Base-by-base conservation (phyloP, 2,329 filamentous ascomycete genomes). In the Trichophyton schoenleinii region DNA sequence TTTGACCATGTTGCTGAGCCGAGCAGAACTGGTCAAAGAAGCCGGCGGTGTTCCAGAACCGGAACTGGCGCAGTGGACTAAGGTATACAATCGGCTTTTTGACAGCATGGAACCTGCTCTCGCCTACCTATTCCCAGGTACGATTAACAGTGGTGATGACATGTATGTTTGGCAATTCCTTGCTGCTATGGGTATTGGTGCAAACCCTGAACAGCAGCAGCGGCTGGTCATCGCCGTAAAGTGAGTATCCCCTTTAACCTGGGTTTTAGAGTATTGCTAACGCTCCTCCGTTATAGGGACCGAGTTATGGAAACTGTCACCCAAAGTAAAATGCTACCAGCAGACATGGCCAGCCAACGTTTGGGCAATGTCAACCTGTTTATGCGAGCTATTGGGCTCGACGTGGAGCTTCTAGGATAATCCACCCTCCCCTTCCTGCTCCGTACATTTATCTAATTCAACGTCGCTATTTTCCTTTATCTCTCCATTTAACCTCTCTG, bases 101-200 rank as follows among this genome's bases (percentile, higher is more conserved):
- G 89, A 94, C 72, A 82, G 83, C 5, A 79, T 97, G 18, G 92
- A 97, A 73, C 89, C 89, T 1, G 86, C 87, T 5, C 81, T 97
- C 55, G 87, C 87, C 11, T 83, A 87, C 68, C 86, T 96, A 65
- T 99, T 99, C 83, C 91, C 92, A 0, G 89, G 88, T 20, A 87
- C 87, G n/a, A 89, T 95, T 69, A 91, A 89, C 66, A 86, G 89
- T 6, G 88, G 89, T 58, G 91, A 96, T 67, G 94, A 99, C 70
- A 87, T 96, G 70, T 95, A 97, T 70, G 90, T 97, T 44, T 99
- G 94, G 94, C 92, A 97, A 75, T 95, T 97, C 73, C 81, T 99
- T 66, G 94, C 94, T 7, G 91, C 92, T 11, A 90, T 96, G 75
- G 94, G 94, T 64, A 94, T 96, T 66, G 91, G 89, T 59, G 92